Base-by-base conservation (phyloP, 2,329 filamentous ascomycete genomes). In the Penicillium nordicum region DNA sequence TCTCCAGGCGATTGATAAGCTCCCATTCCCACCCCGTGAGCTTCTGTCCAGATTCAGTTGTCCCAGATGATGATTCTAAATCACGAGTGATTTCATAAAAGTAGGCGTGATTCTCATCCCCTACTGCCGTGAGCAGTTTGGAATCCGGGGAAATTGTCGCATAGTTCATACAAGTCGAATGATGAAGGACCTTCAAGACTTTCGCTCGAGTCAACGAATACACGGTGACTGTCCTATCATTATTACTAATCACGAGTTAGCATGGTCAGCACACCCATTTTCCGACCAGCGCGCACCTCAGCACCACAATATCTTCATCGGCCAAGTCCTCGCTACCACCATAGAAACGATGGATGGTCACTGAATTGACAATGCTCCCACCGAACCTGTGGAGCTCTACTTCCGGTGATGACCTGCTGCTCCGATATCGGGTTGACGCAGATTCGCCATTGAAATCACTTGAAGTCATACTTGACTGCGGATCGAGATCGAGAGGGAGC, bases 111-210 rank as follows among this genome's bases (percentile, higher is more conserved):
- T 91, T 88, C 66, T 92, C 88, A 69, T 99, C 94, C 40, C 93
- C 89, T 42, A 97, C 89, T 2, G 92, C 90, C 6, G 92, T 82
- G 21, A 97, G 80, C 11, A 93, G 76, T 21, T 82, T 83, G 1
- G 92, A 93, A 70, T 97, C 89, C 0, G 93, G 94, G 7, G 93
- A 97, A 50, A 99, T 87, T n/a, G 92, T 85, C 34, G 92, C 90
- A 68, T 95, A 91, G 67, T 99, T 99, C 78, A 97, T 93, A 62
- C 87, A 89, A 69, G 93, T 89, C 5, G 89, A 88, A 62, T 96
- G 88, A 4, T 84, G 81, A 51, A 97, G 78, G 42, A 86, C 82
- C 53, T 89, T 85, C 23, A 95, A 76, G 36, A 88, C 80, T 57
- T 88, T 80, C 14, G 85, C 83, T 50, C 87, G 84, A 29, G 83